Base-by-base conservation (phyloP, 2,329 filamentous ascomycete genomes). In the Plectosphaerella plurivora region DNA sequence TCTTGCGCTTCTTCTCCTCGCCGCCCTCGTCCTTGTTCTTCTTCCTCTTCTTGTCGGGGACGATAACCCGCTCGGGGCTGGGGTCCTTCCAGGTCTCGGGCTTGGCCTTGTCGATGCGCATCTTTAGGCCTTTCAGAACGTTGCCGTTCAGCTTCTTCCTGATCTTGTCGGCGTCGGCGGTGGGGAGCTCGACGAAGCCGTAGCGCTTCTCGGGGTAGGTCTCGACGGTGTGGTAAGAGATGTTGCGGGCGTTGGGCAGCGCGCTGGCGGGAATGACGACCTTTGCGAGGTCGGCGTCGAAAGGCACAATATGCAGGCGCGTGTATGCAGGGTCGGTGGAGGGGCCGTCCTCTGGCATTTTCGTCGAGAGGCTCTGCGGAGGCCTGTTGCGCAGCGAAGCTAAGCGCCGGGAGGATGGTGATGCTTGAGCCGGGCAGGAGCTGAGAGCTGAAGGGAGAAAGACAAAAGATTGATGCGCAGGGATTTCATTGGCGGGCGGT, bases 141-240 rank as follows among this genome's bases (percentile, higher is more conserved):
- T 87, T 82, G 33, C 93, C 93, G 75, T 96, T 89, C 48, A 97
- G 79, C 73, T 94, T 97, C 73, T 88, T 93, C 73, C 86, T 91
- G 51, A 97, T 72, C 69, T 91, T 96, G n/a, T 93, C 88, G 10
- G 93, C 94, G 59, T 96, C 91, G 70, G 83, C 82, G 3, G 68
- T 72, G 1, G 92, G 92, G 37, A 99, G 72, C 46, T 95, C 91
- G 54, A 97, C 77, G 72, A 89, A 99, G 52, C 93, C 94, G 83
- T 91, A 99, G 50, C 83, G 86, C 65, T 84, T 88, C 59, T 99
- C 94, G 14, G 93, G 93, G 57, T 96, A 96, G 1, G 92, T 92
- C 64, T 91, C 82, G 59, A 97, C 73, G 5, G 77, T 76, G 70
- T 97, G 93, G 71, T 87, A 97, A n/a, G 92, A 96, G 50, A 97